Evolutionary conservation across 192 early-diverging fungal species (phyloP).

Genomic region (Coemansia reversa): DNA sequence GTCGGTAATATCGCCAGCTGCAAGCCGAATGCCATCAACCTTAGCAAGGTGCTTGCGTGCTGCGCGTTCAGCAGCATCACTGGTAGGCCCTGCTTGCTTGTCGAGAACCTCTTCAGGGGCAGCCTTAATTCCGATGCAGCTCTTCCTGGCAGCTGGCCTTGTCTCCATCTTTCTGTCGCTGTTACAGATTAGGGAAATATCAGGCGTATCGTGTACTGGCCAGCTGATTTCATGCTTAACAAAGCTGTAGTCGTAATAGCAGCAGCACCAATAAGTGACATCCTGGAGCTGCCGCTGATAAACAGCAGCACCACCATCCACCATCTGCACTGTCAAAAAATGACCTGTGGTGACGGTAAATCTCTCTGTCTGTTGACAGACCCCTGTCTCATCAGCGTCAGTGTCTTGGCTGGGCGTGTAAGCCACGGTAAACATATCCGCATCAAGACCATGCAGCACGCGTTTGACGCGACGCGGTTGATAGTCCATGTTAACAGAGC

Average conservation of each 20-base stretch:
- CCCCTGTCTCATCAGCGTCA: not conserved
- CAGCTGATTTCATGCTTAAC: slow-evolving; percentile 13
- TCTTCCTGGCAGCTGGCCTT: not conserved
- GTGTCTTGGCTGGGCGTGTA: slow-evolving; percentile 5
- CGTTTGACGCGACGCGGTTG: slow-evolving; percentile 23
- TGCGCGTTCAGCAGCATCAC: slow-evolving; percentile 6
- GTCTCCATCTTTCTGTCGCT: not conserved
- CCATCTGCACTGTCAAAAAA: slow-evolving; percentile 17
- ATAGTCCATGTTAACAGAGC: slow-evolving; percentile 15
- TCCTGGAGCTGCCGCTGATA: not conserved
- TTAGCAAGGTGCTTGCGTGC: slow-evolving; percentile 8
- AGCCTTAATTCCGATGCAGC: not conserved
- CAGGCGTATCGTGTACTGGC: not conserved
- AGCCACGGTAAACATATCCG: slow-evolving; percentile 21
- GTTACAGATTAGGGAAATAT: not conserved
- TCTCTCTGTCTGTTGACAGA: slow-evolving; percentile 7
- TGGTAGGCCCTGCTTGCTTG: not conserved
- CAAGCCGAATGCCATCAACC: not conserved
- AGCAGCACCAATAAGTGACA: slow-evolving; percentile 9
- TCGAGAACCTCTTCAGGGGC: not conserved
- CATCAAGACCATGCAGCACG: slow-evolving; percentile 20
- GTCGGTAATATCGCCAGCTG: slow-evolving; percentile 11
- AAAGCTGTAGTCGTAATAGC: slow-evolving; percentile 10
- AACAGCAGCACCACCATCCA: slow-evolving; percentile 3
- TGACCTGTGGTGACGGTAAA: slow-evolving; percentile 21